A percentile compares a stretch with the other conserved stretches of the same genome.
phyloP scores from a whole-genome alignment of 2,329 filamentous ascomycete genomes.

The Mycosphaerella sp. region DNA sequence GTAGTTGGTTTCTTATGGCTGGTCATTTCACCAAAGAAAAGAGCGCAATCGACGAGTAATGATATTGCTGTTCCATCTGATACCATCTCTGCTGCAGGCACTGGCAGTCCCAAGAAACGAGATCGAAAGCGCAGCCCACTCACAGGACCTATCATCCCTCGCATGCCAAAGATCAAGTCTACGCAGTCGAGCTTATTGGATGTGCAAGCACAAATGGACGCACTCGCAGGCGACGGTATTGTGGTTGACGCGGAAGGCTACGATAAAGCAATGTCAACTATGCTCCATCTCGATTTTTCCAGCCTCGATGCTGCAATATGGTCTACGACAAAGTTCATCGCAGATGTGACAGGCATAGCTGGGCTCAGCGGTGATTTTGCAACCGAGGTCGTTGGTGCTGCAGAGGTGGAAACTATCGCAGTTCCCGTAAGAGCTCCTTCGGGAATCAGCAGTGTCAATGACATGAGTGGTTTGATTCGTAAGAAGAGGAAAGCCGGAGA shows the following conservation, averaged over 20 bases:
- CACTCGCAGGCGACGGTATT: constrained; percentile 18
- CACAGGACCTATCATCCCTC: constrained; percentile 56
- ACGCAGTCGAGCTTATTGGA: constrained; percentile 22
- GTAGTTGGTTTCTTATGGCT: constrained; percentile 95
- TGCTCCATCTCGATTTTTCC: constrained; percentile 69
- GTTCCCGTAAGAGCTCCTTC: not conserved
- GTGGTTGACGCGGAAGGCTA: constrained; percentile 33
- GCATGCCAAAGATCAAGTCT: constrained; percentile 48
- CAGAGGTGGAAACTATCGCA: constrained; percentile 6
- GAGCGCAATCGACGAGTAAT: constrained; percentile 4
- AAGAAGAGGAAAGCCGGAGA: constrained; percentile 47
- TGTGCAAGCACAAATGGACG: constrained; percentile 15
- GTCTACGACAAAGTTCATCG: constrained; percentile 65
- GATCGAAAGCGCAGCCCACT: constrained; percentile 44
- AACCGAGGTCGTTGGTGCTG: constrained; percentile 20
- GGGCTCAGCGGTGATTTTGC: constrained; percentile 21
- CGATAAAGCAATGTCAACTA: constrained; percentile 48
- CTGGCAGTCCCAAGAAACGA: constrained; percentile 28
- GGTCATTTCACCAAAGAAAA: constrained; percentile 58
- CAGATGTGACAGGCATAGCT: constrained; percentile 49
- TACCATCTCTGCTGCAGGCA: not conserved
- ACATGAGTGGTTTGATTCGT: constrained; percentile 37
- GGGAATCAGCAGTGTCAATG: constrained; percentile 23
- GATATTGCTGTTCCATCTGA: constrained; percentile 1
- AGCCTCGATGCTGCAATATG: constrained; percentile 55